Evolutionary conservation across 2,329 filamentous ascomycete species (phyloP).

Genomic region (Phyllosticta paracitricarpa): DNA sequence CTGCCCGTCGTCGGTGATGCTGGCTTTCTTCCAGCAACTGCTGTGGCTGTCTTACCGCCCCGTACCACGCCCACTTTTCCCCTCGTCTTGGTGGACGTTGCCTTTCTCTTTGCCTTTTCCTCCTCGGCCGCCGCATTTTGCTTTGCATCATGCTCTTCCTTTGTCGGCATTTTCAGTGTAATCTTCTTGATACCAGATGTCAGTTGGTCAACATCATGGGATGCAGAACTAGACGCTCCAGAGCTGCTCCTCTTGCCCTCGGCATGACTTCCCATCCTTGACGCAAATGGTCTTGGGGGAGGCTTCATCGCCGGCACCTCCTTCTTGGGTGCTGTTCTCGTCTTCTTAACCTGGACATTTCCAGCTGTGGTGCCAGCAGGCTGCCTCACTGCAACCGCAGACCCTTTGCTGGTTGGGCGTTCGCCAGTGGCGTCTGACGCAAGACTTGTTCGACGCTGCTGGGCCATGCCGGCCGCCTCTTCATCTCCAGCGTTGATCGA

Average conservation of each 20-base stretch:
- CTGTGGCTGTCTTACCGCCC: conserved; percentile 11
- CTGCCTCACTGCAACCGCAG: conserved; percentile 12
- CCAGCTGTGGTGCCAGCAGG: conserved; percentile 16
- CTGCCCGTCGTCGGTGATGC: neutral
- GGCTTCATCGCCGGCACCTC: neutral
- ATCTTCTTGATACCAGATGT: conserved; percentile 46
- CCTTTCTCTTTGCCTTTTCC: conserved; percentile 25
- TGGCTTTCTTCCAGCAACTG: conserved; percentile 13
- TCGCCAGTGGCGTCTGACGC: conserved; percentile 31
- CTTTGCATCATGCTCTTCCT: conserved; percentile 46
- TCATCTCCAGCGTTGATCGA: neutral
- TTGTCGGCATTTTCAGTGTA: conserved; percentile 48
- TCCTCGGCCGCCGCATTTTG: conserved; percentile 32
- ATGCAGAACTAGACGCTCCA: conserved; percentile 9
- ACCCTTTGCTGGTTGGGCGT: conserved; percentile 22
- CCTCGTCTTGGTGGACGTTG: conserved; percentile 23
- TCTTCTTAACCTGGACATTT: conserved; percentile 48
- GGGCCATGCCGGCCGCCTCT: neutral
- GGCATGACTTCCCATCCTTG: neutral
- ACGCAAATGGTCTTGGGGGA: conserved; percentile 1
- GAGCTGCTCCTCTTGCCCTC: neutral
- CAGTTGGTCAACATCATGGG: conserved; percentile 39
- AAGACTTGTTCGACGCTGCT: conserved; percentile 33
- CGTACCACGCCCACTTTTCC: conserved; percentile 15
- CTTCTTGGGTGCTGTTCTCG: conserved; percentile 33